Conservation (phyloP, 441 rosid species). For the Capsella rubella region DNA sequence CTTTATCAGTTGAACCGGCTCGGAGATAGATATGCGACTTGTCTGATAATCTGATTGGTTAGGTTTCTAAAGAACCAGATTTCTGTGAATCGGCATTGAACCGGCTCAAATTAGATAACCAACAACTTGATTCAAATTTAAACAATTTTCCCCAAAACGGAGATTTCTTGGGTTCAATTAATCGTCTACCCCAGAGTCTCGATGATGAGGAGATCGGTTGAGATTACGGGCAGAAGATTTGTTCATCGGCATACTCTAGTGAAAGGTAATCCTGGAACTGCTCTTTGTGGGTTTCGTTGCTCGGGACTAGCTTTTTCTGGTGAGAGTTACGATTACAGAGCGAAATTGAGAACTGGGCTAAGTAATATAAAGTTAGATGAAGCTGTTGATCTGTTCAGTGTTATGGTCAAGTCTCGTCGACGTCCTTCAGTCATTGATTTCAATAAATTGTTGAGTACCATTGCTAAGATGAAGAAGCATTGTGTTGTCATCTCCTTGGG, state of each 20-base stretch:
- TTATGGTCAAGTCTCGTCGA: constrained; percentile 1
- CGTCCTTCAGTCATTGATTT: neutral
- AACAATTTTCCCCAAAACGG: too few species aligned
- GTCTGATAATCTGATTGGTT: too few species aligned
- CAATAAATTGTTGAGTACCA: neutral
- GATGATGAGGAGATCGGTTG: neutral
- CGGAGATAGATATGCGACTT: neutral
- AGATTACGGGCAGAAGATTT: neutral
- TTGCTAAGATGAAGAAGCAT: constrained; percentile 9
- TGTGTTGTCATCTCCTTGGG: constrained; percentile 3
- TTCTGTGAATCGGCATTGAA: too few species aligned
- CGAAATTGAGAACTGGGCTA: neutral
- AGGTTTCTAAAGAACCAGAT: too few species aligned
- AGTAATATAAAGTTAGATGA: neutral
- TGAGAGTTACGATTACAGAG: neutral
- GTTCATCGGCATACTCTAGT: neutral
- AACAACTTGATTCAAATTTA: too few species aligned
- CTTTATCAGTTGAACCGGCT: neutral
- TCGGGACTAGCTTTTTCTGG: neutral
- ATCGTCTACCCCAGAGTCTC: too few species aligned
- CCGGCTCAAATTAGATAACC: too few species aligned
- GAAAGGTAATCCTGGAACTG: neutral
- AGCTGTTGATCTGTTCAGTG: neutral
- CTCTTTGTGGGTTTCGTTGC: neutral
- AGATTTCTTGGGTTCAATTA: too few species aligned